These are phyloP conservation scores for Fraxinus nigra DNA, from an alignment of 305 asterid species.

Conservation along the genomic window DNA sequence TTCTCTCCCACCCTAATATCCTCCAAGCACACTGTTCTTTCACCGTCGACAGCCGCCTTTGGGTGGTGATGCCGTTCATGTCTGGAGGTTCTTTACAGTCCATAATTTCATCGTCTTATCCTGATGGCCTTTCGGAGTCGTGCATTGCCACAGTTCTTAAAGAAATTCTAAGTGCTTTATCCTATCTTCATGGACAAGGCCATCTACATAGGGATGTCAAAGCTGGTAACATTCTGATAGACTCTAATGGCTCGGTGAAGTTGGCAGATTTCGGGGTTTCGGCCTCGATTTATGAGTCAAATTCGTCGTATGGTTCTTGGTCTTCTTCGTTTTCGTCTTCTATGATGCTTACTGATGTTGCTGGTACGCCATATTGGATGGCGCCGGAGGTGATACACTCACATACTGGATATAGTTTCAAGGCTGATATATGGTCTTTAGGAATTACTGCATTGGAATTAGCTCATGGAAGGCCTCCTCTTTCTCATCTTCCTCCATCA, in stretches of 20 bases:
- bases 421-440: constrained; percentile 92
- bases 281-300: constrained; percentile 62
- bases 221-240: constrained; percentile 72
- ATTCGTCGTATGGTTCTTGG: constrained; percentile 19
- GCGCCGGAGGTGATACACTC: constrained; percentile 82
- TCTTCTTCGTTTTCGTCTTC: constrained; percentile 39
- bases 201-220: constrained; percentile 78
- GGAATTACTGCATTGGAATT: constrained; percentile 77
- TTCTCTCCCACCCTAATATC: constrained; percentile 73
- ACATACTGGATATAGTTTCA: constrained; percentile 60
- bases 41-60: constrained; percentile 58
- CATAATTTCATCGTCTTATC: constrained; percentile 58
- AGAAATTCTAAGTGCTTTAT: constrained; percentile 52
- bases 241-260: constrained; percentile 61
- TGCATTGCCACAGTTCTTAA: constrained; percentile 66
- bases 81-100: constrained; percentile 79
- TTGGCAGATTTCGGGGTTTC: constrained; percentile 86
- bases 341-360: constrained; percentile 52
- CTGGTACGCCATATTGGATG: constrained; percentile 87
- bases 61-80: constrained; percentile 97
- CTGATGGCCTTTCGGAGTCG: constrained; percentile 70
- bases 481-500: constrained; percentile 70
- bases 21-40: constrained; percentile 76
- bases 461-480: constrained; percentile 85
- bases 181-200: constrained; percentile 84